Evolutionary conservation across 331 rosid species (phyloP).

Genomic region (Quercus tomentella): DNA sequence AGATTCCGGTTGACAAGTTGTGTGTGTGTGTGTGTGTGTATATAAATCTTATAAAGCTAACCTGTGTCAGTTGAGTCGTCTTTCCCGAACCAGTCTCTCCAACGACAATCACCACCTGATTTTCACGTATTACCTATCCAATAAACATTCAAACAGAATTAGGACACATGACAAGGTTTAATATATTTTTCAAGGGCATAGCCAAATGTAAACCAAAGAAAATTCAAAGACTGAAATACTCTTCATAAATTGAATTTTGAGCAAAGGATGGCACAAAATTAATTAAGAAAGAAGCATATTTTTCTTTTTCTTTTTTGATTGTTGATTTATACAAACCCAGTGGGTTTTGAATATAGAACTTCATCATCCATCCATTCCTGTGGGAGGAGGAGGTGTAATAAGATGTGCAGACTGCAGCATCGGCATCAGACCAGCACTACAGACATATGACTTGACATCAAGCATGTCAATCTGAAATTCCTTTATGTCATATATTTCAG

Average conservation of each 20-base stretch:
- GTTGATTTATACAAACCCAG: no score
- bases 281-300: not conserved
- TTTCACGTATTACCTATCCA: conserved; percentile 85
- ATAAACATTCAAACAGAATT: conserved; percentile 11
- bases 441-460: no score
- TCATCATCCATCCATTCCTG: no score
- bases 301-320: no score
- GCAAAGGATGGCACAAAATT: not conserved
- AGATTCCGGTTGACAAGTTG: conserved; percentile 12
- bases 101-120: conserved; percentile 87
- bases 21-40: not conserved
- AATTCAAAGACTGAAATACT: not conserved
- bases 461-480: no score
- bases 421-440: no score
- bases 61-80: conserved; percentile 98
- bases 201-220: not conserved
- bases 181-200: conserved; percentile 3
- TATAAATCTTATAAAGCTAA: conserved; percentile 17
- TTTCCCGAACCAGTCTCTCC: conserved; percentile 99
- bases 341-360: no score
- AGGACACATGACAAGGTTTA: conserved; percentile 11
- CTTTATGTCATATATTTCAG: no score
- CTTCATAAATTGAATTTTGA: not conserved
- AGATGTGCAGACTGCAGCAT: no score
- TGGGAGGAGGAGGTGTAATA: no score